Percentiles rank a stretch among this genome's conserved stretches.
phyloP scores from a whole-genome alignment of 176 grass and related monocot species.

The Triticum turgidum region DNA sequence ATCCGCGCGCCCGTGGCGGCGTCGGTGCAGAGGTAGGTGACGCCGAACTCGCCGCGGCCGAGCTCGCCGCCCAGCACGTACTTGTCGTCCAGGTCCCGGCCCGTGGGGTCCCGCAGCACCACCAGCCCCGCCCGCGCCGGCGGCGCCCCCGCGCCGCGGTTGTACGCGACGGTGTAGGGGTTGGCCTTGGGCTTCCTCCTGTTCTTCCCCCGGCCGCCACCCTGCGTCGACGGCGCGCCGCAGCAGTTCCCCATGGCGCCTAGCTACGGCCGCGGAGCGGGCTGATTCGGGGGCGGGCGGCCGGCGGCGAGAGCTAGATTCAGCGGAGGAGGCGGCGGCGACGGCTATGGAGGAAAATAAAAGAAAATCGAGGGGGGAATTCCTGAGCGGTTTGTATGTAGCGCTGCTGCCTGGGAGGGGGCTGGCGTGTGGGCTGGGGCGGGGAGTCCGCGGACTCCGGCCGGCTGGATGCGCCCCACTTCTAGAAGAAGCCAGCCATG shows the following conservation, averaged over 20 bases:
- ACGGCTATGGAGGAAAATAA: not conserved
- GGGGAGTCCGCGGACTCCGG: slow-evolving; percentile 30
- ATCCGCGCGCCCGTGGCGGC: slow-evolving; percentile 28
- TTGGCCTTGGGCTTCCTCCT: slow-evolving; percentile 30
- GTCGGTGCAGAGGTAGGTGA: slow-evolving; percentile 72
- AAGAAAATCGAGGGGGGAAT: not conserved
- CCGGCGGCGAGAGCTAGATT: not conserved
- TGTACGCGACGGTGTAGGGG: slow-evolving; percentile 50
- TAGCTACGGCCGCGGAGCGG: not conserved
- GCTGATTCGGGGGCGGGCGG: not conserved
- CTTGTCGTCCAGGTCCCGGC: slow-evolving; percentile 36
- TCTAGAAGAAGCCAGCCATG: not conserved
- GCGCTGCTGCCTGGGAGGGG: not conserved
- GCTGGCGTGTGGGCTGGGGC: slow-evolving; percentile 39
- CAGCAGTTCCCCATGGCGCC: slow-evolving; percentile 74
- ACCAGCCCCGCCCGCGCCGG: slow-evolving; percentile 36
- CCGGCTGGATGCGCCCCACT: slow-evolving; percentile 28
- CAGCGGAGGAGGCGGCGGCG: not conserved
- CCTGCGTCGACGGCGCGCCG: slow-evolving; percentile 38
- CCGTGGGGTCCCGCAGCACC: slow-evolving; percentile 55
- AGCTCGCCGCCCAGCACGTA: slow-evolving; percentile 62
- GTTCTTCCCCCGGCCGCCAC: not conserved
- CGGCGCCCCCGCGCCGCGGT: not conserved
- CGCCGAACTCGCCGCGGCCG: slow-evolving; percentile 71
- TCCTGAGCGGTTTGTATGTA: slow-evolving; percentile 29